Evolutionary conservation across 2,329 filamentous ascomycete genomes (phyloP), one percentile per base, ranked within the genome.

Genomic region (Beauveria sp.): DNA sequence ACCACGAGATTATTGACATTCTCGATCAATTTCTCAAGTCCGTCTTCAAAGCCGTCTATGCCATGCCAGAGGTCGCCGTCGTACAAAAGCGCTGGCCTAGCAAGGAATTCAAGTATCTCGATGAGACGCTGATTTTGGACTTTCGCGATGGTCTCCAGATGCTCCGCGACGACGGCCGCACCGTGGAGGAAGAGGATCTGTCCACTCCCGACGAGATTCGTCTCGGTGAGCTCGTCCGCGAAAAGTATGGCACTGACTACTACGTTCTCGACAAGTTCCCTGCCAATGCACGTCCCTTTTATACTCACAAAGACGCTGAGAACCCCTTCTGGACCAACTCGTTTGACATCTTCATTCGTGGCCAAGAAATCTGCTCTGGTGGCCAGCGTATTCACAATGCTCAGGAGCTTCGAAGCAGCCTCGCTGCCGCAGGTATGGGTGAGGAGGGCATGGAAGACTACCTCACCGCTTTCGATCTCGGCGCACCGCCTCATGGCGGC

Each of bases 221-320:
- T 16, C 83, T 97, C 1, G 93, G 93, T 10, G 81, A 90, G 69
- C 78, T 97, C 18, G 86, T 97, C 69, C 93, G 90, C 75, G 85
- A 96, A 71, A 92, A 93, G 76, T 95, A 89, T 69, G 81, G 85
- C 61, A 96, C 93, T 0, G 93, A 97, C 69, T 96, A 96, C 77
- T 97, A 95, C 75, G 88, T 97, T 65, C 82, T 97, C 46, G 93
- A 97, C 81, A 96, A 96, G 71, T 97, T 97, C 78, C 93, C 93
- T 1, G 79, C 85, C 24, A 88, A 86, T 7, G 93, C 90, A 2
- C 85, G 93, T 49, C 93, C 93, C 0, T 96, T 97, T 76, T 96
- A 97, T 71, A 91, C 93, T 1, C 93, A 96, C 83, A 88, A 88
- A 31, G 90, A 96, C 65, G 83, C 88, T 1, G 79, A 87, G 18